Conservation (phyloP, 805 yeast species). For the Kluyveromyces starmeri region DNA sequence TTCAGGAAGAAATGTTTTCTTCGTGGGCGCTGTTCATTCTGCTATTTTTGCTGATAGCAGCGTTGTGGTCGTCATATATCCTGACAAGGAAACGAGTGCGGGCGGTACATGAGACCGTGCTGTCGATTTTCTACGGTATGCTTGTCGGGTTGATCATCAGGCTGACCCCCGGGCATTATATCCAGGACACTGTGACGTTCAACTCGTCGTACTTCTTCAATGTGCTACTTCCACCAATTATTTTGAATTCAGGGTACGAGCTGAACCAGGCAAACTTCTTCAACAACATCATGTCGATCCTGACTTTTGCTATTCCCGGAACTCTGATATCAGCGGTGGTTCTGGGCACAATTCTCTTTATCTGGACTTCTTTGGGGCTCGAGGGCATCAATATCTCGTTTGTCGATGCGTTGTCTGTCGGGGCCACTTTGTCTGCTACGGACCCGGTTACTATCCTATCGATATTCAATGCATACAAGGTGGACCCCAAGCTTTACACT, state of each 20-base stretch:
- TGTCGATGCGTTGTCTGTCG: conserved; percentile 95
- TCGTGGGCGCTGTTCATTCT: conserved; percentile 96
- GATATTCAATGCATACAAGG: conserved; percentile 94
- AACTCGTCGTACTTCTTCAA: conserved; percentile 92
- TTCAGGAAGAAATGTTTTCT: conserved; percentile 88
- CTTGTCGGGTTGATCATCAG: conserved; percentile 86
- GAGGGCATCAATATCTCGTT: conserved; percentile 84
- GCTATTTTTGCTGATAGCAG: conserved; percentile 68
- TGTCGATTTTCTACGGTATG: conserved; percentile 96
- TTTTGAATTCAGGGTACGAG: conserved; percentile 92
- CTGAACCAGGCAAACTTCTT: conserved; percentile 93
- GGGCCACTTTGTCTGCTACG: conserved; percentile 96
- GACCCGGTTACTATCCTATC: conserved; percentile 97
- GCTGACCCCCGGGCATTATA: conserved; percentile 90
- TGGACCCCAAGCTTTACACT: conserved; percentile 94
- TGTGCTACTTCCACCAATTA: conserved; percentile 89
- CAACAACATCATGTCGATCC: conserved; percentile 79
- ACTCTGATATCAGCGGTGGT: conserved; percentile 89
- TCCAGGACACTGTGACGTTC: conserved; percentile 93
- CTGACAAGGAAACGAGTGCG: conserved; percentile 84
- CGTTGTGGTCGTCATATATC: conserved; percentile 92
- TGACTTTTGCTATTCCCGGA: conserved; percentile 95
- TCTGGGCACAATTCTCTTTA: conserved; percentile 73
- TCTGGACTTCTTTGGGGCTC: conserved; percentile 87
- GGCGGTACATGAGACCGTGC: conserved; percentile 95